phyloP scores from a whole-genome alignment of 2,329 filamentous ascomycete species.

The Penicillium brevicompactum region DNA sequence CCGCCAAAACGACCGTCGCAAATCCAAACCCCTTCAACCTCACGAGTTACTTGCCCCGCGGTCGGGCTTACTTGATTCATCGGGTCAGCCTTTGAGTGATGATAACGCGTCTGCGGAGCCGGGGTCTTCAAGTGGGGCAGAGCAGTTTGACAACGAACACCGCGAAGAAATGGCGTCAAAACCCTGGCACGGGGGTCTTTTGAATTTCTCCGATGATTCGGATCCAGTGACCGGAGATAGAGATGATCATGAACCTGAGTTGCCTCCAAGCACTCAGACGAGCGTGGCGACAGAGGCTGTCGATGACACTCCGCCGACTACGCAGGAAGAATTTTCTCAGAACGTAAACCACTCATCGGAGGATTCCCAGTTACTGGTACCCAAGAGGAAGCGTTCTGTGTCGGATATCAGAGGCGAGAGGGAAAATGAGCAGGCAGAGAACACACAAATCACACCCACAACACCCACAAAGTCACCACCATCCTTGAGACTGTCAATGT shows the following conservation, averaged over 20 bases:
- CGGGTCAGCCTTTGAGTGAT: constrained; percentile 30
- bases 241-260: constrained; percentile 25
- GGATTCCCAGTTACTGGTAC: constrained; percentile 22
- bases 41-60: constrained; percentile 65
- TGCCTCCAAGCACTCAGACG: constrained; percentile 33
- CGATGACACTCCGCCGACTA: constrained; percentile 26
- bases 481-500: constrained; percentile 44
- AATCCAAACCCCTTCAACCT: constrained; percentile 78
- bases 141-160: constrained; percentile 28
- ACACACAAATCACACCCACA: constrained; percentile 15
- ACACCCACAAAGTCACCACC: constrained; percentile 37
- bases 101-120: constrained; percentile 32
- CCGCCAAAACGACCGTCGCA: constrained; percentile 87
- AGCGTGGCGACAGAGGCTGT: constrained; percentile 31
- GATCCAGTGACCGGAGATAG: constrained; percentile 27
- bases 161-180: constrained; percentile 18
- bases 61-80: constrained; percentile 29
- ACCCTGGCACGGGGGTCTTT: constrained; percentile 25
- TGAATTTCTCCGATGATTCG: constrained; percentile 28
- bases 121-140: constrained; percentile 31
- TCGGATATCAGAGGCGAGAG: constrained; percentile 29
- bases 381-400: constrained; percentile 39
- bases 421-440: constrained; percentile 10
- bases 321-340: constrained; percentile 22
- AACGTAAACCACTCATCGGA: constrained; percentile 17